A percentile compares a stretch with the other conserved stretches of the same genome.
These are phyloP conservation scores for Cyberlindnera mrakii DNA, from an alignment of 805 yeast species.

Conservation along the genomic window DNA sequence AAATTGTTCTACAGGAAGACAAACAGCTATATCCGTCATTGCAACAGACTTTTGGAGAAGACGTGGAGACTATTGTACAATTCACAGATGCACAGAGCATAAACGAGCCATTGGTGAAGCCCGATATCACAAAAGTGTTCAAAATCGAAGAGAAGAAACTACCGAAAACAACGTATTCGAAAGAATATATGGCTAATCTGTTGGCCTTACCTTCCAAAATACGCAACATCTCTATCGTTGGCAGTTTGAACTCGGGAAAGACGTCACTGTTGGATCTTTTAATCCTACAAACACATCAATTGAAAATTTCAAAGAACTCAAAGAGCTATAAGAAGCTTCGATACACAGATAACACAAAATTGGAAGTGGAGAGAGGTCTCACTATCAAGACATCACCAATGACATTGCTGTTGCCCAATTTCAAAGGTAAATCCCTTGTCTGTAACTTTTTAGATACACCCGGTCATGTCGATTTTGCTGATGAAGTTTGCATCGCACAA, in stretches of 20 bases:
- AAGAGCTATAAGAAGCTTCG: conserved; percentile 50
- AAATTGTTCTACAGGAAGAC: conserved; percentile 38
- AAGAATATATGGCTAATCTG: conserved; percentile 52
- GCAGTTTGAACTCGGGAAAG: conserved; percentile 81
- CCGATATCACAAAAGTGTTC: conserved; percentile 35
- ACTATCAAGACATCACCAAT: conserved; percentile 60
- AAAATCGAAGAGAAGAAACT: conserved; percentile 44
- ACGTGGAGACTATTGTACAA: conserved; percentile 59
- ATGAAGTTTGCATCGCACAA: conserved; percentile 59
- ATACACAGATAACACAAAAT: conserved; percentile 64
- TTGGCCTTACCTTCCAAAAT: conserved; percentile 54
- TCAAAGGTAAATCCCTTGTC: conserved; percentile 47
- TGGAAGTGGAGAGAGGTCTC: conserved; percentile 68
- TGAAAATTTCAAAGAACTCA: conserved; percentile 49
- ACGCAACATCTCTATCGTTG: conserved; percentile 74
- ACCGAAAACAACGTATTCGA: conserved; percentile 57
- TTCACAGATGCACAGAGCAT: conserved; percentile 47
- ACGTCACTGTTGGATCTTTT: conserved; percentile 70
- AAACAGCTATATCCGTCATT: conserved; percentile 37
- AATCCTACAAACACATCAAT: conserved; percentile 56
- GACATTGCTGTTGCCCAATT: conserved; percentile 50
- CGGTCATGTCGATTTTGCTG: conserved; percentile 82
- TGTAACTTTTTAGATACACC: conserved; percentile 80
- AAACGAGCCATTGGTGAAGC: conserved; percentile 61
- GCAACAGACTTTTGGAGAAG: conserved; percentile 46